A percentile compares a stretch with the other conserved stretches of the same genome.
phyloP scores from a whole-genome alignment of 1,139 yeast genomes.

The Scheffersomyces illinoinensis region DNA sequence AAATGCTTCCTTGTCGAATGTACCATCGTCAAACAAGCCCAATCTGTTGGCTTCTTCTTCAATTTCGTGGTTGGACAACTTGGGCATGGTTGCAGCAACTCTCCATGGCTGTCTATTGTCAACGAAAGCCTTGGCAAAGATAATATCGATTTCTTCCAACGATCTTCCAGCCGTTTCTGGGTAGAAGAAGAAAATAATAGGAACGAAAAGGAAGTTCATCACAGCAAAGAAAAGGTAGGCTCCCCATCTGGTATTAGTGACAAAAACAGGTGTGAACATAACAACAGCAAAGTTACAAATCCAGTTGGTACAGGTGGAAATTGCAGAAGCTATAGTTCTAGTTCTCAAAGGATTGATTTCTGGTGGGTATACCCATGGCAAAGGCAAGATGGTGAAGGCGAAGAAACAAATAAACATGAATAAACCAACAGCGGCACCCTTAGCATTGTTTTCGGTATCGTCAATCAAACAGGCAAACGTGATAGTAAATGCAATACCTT shows the following conservation, averaged over 20 bases:
- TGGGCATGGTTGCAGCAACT: constrained; percentile 53
- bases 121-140: constrained; percentile 35
- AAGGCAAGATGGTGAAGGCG: constrained; percentile 30
- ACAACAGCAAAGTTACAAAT: constrained; percentile 53
- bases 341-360: constrained; percentile 64
- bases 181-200: constrained; percentile 29
- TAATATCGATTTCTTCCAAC: constrained; percentile 31
- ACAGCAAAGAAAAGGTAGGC: constrained; percentile 38
- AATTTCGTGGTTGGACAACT: constrained; percentile 43
- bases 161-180: constrained; percentile 34
- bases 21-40: constrained; percentile 45
- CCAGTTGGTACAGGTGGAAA: constrained; percentile 51
- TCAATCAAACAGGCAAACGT: constrained; percentile 45
- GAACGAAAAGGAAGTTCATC: constrained; percentile 25
- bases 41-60: constrained; percentile 49
- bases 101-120: constrained; percentile 51
- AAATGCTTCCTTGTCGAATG: constrained; percentile 37
- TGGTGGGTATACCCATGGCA: constrained; percentile 63
- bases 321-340: constrained; percentile 57
- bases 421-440: constrained; percentile 46
- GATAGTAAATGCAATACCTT: constrained; percentile 40
- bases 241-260: constrained; percentile 42
- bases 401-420: constrained; percentile 29
- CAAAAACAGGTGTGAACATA: constrained; percentile 54
- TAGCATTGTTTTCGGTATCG: constrained; percentile 32